These are phyloP conservation scores for Debaryomyces sp. DNA, from an alignment of 1,139 yeast genomes.

Conservation along the genomic window DNA sequence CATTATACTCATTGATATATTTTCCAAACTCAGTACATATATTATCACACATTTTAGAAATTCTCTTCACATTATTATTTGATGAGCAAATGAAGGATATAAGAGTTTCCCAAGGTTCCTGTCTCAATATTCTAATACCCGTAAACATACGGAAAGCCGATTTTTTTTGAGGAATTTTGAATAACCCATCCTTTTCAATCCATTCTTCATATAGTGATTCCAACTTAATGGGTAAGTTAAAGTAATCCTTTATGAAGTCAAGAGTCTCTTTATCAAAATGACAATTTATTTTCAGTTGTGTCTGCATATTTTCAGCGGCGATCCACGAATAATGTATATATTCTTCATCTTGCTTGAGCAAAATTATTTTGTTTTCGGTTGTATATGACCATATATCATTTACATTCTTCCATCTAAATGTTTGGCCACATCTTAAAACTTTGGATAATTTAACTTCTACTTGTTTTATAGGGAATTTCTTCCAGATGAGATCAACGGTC, in stretches of 20 bases:
- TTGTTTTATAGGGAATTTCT: conserved; percentile 23
- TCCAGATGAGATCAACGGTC: conserved; percentile 34
- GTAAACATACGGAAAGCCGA: conserved; percentile 47
- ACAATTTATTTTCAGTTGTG: conserved; percentile 5
- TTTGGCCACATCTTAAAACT: conserved; percentile 88
- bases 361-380: conserved; percentile 47
- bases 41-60: conserved; percentile 88
- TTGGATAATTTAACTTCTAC: conserved; percentile 62
- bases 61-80: conserved; percentile 93
- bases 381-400: conserved; percentile 65
- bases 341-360: conserved; percentile 51
- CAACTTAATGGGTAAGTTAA: conserved; percentile 62
- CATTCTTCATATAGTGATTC: conserved; percentile 60
- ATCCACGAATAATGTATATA: conserved; percentile 34
- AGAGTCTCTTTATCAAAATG: conserved; percentile 33
- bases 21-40: conserved; percentile 75
- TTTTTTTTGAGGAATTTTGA: conserved; percentile 32
- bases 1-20: conserved; percentile 56
- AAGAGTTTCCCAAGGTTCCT: conserved; percentile 96
- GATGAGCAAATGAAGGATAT: conserved; percentile 91
- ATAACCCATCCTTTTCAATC: conserved; percentile 55
- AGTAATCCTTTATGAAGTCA: conserved; percentile 63
- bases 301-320: conserved; percentile 16
- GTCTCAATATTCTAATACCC: conserved; percentile 84
- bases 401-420: conserved; percentile 70